Base-by-base conservation (phyloP, 179 eudicot species). In the Silene noctiflora region DNA sequence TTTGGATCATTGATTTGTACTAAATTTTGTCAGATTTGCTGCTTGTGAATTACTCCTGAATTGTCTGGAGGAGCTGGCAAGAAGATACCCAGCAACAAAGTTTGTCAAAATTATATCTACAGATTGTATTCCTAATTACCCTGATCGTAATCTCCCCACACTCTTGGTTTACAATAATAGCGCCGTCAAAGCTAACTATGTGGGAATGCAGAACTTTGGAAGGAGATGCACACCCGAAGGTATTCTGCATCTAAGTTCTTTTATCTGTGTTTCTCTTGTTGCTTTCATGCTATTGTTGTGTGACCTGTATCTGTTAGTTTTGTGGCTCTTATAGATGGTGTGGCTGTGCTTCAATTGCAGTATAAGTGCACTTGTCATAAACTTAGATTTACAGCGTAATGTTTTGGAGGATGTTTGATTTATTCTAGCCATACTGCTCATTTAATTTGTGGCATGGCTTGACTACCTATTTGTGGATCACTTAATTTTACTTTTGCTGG, bases 211-310 rank as follows among this genome's bases (percentile, higher is more conserved):
- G 69, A 81, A 78, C 83, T 94, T 92, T 80, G 98, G 98, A 59
- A 83, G 89, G 70, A 85, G 89, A 80, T 94, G 97, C 85, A 92
- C 98, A 56, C 91, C 98, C 80, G 98, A 94, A 89, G 97, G 97
- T 94, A 90, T 56, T 3, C 11, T 73, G 16, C 39, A 31, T 53
- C 25, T 58, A 6, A 70, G 27, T 8, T 67, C 12, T 9, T 51
- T 56, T 19, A 19, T 25, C 56, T 12, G 35, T 20, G 4, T 24
- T 55, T 44, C 46, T 66, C 6, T 20, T 62, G 12, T 51, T 72
- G 33, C 39, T 69, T 65, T 65, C 33, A 1, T 24, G 60, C 59
- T 33, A 17, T 35, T 35, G 7, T 35, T 1, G 3, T 35, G 42
- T 35, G 35, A 25, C 27, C 27, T 25, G 27, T 25, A 16, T 42